Evolutionary conservation across 176 grass and related monocot species (phyloP).

Genomic region (Rhynchospora tenuis): DNA sequence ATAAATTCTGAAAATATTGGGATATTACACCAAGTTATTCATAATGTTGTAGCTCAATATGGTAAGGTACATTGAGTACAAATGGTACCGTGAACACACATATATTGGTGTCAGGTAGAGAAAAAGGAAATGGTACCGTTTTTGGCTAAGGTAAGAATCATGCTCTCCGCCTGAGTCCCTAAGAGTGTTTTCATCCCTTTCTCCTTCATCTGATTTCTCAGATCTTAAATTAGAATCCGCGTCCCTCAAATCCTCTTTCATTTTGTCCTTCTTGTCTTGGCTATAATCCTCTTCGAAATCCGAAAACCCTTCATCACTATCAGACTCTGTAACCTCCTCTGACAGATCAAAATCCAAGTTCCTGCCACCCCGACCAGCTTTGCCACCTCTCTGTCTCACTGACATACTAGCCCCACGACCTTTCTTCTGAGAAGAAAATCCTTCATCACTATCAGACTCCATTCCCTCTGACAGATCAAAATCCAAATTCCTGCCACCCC

Average conservation of each 20-base stretch:
- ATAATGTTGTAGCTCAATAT: not conserved
- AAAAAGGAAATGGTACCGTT: conserved; percentile 47
- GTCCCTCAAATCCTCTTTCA: conserved; percentile 22
- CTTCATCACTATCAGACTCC: conserved; percentile 29
- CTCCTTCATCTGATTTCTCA: conserved; percentile 20
- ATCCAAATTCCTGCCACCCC: not conserved
- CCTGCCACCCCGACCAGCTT: not conserved
- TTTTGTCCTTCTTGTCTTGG: conserved; percentile 21
- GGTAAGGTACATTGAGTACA: not conserved
- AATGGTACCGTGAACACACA: not conserved
- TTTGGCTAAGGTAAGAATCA: conserved; percentile 85
- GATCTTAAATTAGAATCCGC: conserved; percentile 11
- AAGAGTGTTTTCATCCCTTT: conserved; percentile 20
- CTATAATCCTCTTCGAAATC: conserved; percentile 46
- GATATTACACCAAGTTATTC: not conserved
- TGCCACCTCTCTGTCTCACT: not conserved
- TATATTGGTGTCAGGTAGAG: not conserved
- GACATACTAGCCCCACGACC: not conserved
- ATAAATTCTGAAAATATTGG: not conserved
- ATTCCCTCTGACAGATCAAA: conserved; percentile 27
- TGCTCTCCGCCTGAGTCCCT: conserved; percentile 21
- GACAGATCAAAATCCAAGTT: conserved; percentile 5
- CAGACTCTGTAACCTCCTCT: conserved; percentile 15
- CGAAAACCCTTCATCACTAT: conserved; percentile 42
- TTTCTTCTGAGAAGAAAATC: not conserved